Evolutionary conservation across 2,329 filamentous ascomycete species (phyloP), one percentile per base, ranked within the genome.

Genomic region (Fusarium virguliforme): DNA sequence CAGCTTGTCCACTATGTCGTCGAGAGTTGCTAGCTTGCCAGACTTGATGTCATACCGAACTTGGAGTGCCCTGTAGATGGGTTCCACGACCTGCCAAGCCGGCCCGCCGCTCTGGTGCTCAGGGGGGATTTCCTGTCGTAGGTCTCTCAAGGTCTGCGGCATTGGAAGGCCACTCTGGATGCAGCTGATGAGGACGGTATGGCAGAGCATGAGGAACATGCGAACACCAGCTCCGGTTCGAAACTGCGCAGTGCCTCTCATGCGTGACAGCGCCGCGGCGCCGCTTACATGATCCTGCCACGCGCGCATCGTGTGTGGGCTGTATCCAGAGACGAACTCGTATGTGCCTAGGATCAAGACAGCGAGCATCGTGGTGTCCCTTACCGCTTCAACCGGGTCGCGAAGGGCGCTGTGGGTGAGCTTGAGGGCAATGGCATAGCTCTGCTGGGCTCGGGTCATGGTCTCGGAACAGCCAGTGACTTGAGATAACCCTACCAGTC

Each of bases 241-340:
- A 69, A 88, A 84, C 64, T 87, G 86, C 4, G 77, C 78, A 9
- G 79, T 72, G 18, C 87, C 87, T 55, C 87, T 83, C 68, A 88
- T 80, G 57, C 80, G 82, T 8, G 86, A 84, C 24, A 89, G 79
- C 5, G 83, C 82, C 3, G 84, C 83, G 3, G 87, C 87, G 9
- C 86, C 87, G 53, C 84, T 84, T 38, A 88, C 81, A 71, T 89
- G 87, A 58, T 86, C 80, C 63, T 86, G 83, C 84, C 86, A 89
- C 10, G 85, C 85, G 58, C 81, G 78, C 70, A 87, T 80, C 0
- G 85, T 87, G 58, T 83, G 81, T 8, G 81, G 77, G 7, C 80
- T 83, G 22, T 79, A 81, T 15, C 86, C 85, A 10, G 85, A 84
- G 65, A 88, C 81, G 71, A 85, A 86, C 75, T 89, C 87, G 68